Evolutionary conservation across 2,329 filamentous ascomycete species (phyloP).

Genomic region (Fusarium musae): DNA sequence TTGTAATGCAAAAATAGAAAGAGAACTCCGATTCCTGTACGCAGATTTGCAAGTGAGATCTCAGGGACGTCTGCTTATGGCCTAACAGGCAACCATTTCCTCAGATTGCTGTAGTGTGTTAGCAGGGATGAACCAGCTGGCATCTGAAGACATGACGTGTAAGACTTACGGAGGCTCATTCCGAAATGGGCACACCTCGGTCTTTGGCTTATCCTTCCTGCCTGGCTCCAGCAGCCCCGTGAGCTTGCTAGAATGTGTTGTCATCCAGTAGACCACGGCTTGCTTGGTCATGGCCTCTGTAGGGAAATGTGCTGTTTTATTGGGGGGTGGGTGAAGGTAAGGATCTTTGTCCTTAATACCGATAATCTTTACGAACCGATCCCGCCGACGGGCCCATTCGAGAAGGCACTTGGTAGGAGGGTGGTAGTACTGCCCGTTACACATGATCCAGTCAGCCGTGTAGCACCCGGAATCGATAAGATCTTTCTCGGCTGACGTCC

Average conservation of each 20-base stretch:
- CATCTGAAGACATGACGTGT: constrained; percentile 25
- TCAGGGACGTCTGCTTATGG: constrained; percentile 13
- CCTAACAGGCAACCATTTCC: constrained; percentile 29
- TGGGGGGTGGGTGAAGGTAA: constrained; percentile 3
- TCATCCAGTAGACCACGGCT: constrained; percentile 32
- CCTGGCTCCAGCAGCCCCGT: constrained; percentile 40
- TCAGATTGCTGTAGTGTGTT: constrained; percentile 40
- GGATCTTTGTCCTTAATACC: constrained; percentile 35
- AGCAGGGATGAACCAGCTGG: constrained; percentile 34
- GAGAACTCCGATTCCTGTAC: constrained; percentile 12
- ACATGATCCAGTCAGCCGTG: constrained; percentile 54
- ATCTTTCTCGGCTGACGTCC: constrained; percentile 70
- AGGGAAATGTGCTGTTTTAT: constrained; percentile 26
- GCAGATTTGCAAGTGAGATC: constrained; percentile 19
- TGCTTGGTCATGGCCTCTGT: constrained; percentile 25
- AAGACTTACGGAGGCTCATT: constrained; percentile 43
- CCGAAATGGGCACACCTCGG: constrained; percentile 42
- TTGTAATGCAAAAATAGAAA: constrained; percentile 35
- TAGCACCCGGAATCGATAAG: constrained; percentile 79
- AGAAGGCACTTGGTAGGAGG: constrained; percentile 52
- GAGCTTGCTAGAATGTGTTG: constrained; percentile 33
- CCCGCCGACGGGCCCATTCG: constrained; percentile 42
- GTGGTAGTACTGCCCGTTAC: constrained; percentile 48
- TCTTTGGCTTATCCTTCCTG: constrained; percentile 38
- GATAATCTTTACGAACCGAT: constrained; percentile 37